A percentile compares a stretch with the other conserved stretches of the same genome.
phyloP scores from a whole-genome alignment of 352 stramenopile species.

The Pythium guiyangense region DNA sequence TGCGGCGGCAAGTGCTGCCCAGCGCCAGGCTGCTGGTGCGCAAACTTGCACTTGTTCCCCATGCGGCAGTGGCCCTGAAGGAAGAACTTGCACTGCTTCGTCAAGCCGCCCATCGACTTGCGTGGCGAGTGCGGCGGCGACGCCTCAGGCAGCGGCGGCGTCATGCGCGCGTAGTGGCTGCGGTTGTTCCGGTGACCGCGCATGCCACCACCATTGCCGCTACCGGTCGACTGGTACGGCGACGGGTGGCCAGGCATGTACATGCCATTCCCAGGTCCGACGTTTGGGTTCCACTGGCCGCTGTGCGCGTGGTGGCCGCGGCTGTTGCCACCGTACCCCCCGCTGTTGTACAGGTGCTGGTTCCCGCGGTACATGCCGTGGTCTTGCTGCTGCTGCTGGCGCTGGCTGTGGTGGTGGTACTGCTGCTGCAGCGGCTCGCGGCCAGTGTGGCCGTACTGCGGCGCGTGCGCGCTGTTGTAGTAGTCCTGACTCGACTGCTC shows the following conservation, averaged over 20 bases:
- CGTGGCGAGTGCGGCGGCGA: conserved; percentile 62
- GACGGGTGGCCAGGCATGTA: conserved; percentile 34
- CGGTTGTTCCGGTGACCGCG: conserved; percentile 17
- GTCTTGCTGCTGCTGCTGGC: conserved; percentile 4
- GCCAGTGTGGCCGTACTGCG: neutral
- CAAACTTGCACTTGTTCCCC: conserved; percentile 85
- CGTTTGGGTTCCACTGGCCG: neutral
- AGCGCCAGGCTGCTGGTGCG: conserved; percentile 46
- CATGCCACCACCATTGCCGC: conserved; percentile 16
- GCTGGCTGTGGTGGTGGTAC: conserved; percentile 16
- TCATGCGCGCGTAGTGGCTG: conserved; percentile 50
- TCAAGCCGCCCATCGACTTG: conserved; percentile 34
- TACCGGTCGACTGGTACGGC: conserved; percentile 31
- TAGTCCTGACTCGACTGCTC: conserved; percentile 31
- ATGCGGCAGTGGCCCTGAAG: conserved; percentile 81
- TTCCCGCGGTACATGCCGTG: conserved; percentile 1
- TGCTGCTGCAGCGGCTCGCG: conserved; percentile 14
- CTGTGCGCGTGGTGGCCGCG: neutral
- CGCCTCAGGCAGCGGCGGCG: conserved; percentile 44
- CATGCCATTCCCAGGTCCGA: conserved; percentile 27
- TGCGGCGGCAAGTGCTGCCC: conserved; percentile 15
- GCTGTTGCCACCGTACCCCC: too few relatives aligned
- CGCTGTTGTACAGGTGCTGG: conserved; percentile 7
- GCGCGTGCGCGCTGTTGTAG: conserved; percentile 17
- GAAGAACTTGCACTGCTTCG: conserved; percentile 85